Percentiles rank a stretch among this genome's conserved stretches.
These are phyloP conservation scores for Tricholoma saponaceum DNA, from an alignment of 768 basidiomycete genomes.

Conservation along the genomic window DNA sequence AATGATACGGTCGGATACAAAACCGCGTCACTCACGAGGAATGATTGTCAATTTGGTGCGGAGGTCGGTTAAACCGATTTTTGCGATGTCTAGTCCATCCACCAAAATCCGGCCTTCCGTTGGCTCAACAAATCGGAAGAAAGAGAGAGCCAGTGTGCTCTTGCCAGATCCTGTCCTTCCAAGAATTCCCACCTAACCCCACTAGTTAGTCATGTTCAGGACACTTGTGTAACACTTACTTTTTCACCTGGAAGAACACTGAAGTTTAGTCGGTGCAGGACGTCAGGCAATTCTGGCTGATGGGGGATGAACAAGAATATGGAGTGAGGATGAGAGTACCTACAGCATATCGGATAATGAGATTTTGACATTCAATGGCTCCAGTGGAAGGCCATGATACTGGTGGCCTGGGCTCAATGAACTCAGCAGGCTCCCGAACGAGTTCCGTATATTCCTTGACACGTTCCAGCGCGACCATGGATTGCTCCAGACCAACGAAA, in stretches of 20 bases:
- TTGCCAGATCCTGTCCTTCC: constrained; percentile 76
- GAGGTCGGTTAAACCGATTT: constrained; percentile 78
- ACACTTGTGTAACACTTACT: constrained; percentile 30
- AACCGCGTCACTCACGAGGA: constrained; percentile 44
- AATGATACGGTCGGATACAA: background rate
- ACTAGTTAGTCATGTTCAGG: background rate
- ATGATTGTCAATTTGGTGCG: constrained; percentile 68
- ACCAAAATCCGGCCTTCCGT: constrained; percentile 69
- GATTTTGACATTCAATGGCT: constrained; percentile 64
- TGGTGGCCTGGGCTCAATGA: constrained; percentile 77
- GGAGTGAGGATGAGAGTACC: constrained; percentile 19
- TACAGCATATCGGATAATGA: constrained; percentile 78
- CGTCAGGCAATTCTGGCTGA: constrained; percentile 83
- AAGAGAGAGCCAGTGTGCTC: constrained; percentile 72
- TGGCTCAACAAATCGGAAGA: constrained; percentile 89
- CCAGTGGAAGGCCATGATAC: constrained; percentile 75
- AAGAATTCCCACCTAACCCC: constrained; percentile 58
- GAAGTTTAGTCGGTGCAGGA: constrained; percentile 78
- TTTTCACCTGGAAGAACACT: constrained; percentile 73
- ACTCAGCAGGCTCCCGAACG: constrained; percentile 74
- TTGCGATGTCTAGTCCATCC: constrained; percentile 76
- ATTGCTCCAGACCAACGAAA: constrained; percentile 87
- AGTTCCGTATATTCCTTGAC: constrained; percentile 90
- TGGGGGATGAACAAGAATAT: background rate
- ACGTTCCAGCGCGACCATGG: constrained; percentile 87